phyloP scores from a whole-genome alignment of 345 rosid species.

The Psidium friedrichsthalianum region DNA sequence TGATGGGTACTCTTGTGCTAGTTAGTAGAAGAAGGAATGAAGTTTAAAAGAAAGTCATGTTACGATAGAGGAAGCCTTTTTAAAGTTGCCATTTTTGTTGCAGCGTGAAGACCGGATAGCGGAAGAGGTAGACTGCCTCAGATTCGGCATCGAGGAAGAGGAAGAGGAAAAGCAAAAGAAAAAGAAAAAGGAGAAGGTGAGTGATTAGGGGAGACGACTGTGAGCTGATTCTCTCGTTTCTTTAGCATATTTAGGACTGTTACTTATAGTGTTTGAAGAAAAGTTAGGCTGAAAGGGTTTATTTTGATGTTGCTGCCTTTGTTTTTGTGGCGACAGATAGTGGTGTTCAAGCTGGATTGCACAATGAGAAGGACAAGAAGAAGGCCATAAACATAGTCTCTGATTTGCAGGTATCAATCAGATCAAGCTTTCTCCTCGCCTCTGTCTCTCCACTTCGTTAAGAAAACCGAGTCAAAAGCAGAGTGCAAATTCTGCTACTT shows the following conservation, averaged over 20 bases:
- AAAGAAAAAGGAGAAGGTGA: not conserved
- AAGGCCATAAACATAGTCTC: conserved; percentile 44
- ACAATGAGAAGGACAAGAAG: conserved; percentile 19
- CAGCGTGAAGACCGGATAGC: not conserved
- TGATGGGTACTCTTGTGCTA: not conserved
- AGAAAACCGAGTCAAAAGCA: too few species aligned
- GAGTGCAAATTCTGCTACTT: too few species aligned
- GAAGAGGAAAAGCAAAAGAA: not conserved
- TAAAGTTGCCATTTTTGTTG: not conserved
- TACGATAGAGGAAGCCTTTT: not conserved
- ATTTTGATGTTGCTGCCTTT: not conserved
- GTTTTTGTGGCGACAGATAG: conserved; percentile 27
- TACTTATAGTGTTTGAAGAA: not conserved
- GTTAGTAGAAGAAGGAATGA: not conserved
- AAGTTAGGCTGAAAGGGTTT: not conserved
- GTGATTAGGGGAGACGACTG: not conserved
- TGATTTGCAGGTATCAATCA: conserved; percentile 24
- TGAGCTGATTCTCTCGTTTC: not conserved
- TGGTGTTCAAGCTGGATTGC: conserved; percentile 28
- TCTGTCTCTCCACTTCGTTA: not conserved
- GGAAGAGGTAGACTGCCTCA: too few species aligned
- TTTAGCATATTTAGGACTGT: not conserved
- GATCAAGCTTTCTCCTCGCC: not conserved
- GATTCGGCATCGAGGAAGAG: too few species aligned
- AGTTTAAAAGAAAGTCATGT: not conserved